Evolutionary conservation across 2,329 filamentous ascomycete species (phyloP).

Genomic region (Zymoseptoria crescenta): DNA sequence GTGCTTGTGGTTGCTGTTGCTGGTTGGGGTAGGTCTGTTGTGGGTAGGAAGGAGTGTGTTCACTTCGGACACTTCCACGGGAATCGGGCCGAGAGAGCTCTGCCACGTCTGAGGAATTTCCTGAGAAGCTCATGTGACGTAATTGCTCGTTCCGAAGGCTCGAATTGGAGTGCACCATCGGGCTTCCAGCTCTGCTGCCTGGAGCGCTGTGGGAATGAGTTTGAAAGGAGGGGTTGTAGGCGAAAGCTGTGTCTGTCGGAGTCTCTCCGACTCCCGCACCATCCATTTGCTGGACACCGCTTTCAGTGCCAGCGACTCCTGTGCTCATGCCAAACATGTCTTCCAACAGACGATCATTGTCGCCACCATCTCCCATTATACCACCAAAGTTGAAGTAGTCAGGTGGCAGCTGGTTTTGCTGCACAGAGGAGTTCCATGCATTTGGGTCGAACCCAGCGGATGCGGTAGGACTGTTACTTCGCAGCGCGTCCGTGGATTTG

Average conservation of each 20-base stretch:
- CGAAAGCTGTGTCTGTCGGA: constrained; percentile 24
- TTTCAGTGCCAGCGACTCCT: constrained; percentile 12
- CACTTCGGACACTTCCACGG: constrained; percentile 29
- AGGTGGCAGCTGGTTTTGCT: constrained; percentile 38
- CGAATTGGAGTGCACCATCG: constrained; percentile 36
- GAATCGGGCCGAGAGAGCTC: constrained; percentile 28
- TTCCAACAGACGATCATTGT: constrained; percentile 20
- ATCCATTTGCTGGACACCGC: constrained; percentile 17
- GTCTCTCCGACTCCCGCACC: constrained; percentile 26
- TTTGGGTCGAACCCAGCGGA: constrained; percentile 58
- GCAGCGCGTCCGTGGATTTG: constrained; percentile 53
- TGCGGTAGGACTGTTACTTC: constrained; percentile 50
- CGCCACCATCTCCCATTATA: constrained; percentile 10
- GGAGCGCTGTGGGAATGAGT: constrained; percentile 28
- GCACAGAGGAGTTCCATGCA: constrained; percentile 72
- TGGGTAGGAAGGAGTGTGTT: constrained; percentile 12
- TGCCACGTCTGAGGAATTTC: constrained; percentile 18
- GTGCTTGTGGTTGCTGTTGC: constrained; percentile 16
- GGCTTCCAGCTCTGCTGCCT: constrained; percentile 39
- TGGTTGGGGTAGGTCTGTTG: constrained; percentile 3
- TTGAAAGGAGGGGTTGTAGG: constrained; percentile 29
- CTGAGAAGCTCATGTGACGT: constrained; percentile 30
- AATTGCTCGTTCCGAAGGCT: constrained; percentile 23
- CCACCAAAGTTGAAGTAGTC: constrained; percentile 25
- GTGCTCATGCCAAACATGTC: constrained; percentile 26